Evolutionary conservation across 2,329 filamentous ascomycete species (phyloP).

Genomic region (Aspergillus neotritici): DNA sequence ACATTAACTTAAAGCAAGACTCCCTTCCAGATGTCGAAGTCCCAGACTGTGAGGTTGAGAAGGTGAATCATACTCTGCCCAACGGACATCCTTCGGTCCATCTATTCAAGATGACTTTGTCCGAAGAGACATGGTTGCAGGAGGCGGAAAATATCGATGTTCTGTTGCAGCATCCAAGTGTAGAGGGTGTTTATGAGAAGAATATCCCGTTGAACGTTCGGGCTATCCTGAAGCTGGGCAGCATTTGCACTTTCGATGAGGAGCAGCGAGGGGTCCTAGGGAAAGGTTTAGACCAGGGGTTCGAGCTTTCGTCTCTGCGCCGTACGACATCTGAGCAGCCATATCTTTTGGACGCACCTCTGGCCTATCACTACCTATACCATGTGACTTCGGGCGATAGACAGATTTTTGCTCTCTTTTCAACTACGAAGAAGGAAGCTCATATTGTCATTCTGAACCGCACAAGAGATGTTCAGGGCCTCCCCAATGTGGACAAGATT

Average conservation of each 20-base stretch:
- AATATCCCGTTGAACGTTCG: slow-evolving; percentile 81
- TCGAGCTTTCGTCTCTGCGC: slow-evolving; percentile 73
- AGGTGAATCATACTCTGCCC: slow-evolving; percentile 85
- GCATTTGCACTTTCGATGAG: slow-evolving; percentile 88
- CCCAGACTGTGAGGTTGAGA: slow-evolving; percentile 79
- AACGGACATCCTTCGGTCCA: slow-evolving; percentile 93
- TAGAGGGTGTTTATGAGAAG: slow-evolving; percentile 96
- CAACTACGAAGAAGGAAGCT: slow-evolving; percentile 70
- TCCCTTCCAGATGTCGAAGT: slow-evolving; percentile 86
- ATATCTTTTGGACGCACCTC: slow-evolving; percentile 68
- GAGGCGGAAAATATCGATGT: slow-evolving; percentile 76
- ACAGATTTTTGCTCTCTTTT: slow-evolving; percentile 91
- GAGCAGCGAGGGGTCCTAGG: slow-evolving; percentile 84
- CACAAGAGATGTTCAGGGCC: slow-evolving; percentile 70
- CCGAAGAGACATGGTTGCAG: slow-evolving; percentile 79
- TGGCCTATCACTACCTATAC: slow-evolving; percentile 87
- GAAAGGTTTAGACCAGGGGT: slow-evolving; percentile 86
- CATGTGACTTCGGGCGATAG: slow-evolving; percentile 86
- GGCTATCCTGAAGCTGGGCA: slow-evolving; percentile 83
- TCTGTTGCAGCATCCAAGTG: slow-evolving; percentile 85
- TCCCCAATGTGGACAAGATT: slow-evolving; percentile 85
- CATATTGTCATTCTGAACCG: slow-evolving; percentile 85
- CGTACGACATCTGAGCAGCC: slow-evolving; percentile 60
- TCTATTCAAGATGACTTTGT: slow-evolving; percentile 86
- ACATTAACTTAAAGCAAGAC: slow-evolving; percentile 81